These are phyloP conservation scores for Oxyria digyna DNA, from an alignment of 148 eudicot species.

Conservation along the genomic window DNA sequence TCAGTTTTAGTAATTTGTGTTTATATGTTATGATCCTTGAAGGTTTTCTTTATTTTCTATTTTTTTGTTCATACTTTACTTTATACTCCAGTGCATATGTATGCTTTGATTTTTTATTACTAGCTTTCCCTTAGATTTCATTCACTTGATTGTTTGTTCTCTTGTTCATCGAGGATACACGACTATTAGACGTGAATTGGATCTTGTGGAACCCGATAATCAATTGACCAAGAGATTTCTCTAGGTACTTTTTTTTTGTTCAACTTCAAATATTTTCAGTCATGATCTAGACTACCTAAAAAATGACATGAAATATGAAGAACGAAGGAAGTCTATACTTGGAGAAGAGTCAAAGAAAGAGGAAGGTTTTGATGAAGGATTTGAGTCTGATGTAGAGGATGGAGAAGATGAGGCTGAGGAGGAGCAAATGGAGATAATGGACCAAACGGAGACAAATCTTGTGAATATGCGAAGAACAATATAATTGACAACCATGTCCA, in stretches of 20 bases:
- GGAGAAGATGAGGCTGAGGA: conserved; percentile 65
- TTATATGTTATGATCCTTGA: too few species aligned
- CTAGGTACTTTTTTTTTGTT: conserved; percentile 39
- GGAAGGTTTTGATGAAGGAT: conserved; percentile 49
- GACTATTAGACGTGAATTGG: conserved; percentile 81
- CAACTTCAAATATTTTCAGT: conserved; percentile 61
- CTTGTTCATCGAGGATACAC: conserved; percentile 45
- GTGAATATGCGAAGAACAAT: conserved; percentile 87
- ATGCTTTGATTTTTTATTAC: too few species aligned
- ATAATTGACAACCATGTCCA: conserved; percentile 88
- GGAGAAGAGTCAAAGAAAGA: conserved; percentile 89
- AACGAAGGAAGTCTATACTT: conserved; percentile 58
- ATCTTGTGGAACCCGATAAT: conserved; percentile 89
- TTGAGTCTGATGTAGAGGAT: conserved; percentile 74
- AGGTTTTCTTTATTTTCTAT: too few species aligned
- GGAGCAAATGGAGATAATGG: conserved; percentile 62
- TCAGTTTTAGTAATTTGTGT: too few species aligned
- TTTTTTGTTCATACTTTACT: too few species aligned
- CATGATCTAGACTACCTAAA: conserved; percentile 64
- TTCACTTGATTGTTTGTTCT: too few species aligned
- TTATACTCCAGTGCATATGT: too few species aligned
- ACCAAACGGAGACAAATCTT: conserved; percentile 86
- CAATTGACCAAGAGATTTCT: conserved; percentile 80
- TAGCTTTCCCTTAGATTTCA: too few species aligned
- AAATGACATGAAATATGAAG: conserved; percentile 72